A percentile compares a stretch with the other conserved stretches of the same genome.
Evolutionary conservation across 306 rosid species (phyloP).

Genomic region (Lablab purpureus): DNA sequence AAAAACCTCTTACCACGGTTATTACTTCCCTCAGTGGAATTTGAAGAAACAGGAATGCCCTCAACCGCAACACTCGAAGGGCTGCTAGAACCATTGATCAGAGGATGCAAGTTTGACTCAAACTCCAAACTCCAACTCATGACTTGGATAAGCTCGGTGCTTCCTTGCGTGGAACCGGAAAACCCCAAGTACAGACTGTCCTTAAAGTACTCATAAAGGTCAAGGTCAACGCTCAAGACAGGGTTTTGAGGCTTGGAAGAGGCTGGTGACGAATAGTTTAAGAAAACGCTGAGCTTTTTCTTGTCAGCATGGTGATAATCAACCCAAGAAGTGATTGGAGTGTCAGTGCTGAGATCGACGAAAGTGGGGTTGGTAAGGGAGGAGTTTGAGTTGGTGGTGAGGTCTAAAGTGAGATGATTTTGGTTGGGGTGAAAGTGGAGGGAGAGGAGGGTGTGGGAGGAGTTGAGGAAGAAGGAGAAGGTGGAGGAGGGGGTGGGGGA

Average conservation of each 20-base stretch:
- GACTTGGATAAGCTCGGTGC: slow-evolving; percentile 72
- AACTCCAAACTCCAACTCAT: slow-evolving; percentile 72
- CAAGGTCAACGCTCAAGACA: slow-evolving; percentile 51
- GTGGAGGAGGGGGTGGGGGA: slow-evolving; percentile 51
- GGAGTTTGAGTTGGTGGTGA: slow-evolving; percentile 51
- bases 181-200: slow-evolving; percentile 63
- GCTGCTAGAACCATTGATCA: slow-evolving; percentile 63
- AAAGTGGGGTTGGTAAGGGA: slow-evolving; percentile 49
- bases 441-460: slow-evolving; percentile 49
- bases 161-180: slow-evolving; percentile 71
- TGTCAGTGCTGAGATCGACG: slow-evolving; percentile 59
- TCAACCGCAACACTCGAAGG: slow-evolving; percentile 43
- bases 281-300: slow-evolving; percentile 54
- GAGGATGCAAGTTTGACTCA: slow-evolving; percentile 28
- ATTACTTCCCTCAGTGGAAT: neutral
- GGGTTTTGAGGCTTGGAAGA: slow-evolving; percentile 59
- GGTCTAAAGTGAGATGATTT: slow-evolving; percentile 62
- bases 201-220: slow-evolving; percentile 59
- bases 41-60: neutral
- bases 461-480: slow-evolving; percentile 67
- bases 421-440: slow-evolving; percentile 59
- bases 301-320: slow-evolving; percentile 58
- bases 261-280: slow-evolving; percentile 41
- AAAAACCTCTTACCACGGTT: slow-evolving; percentile 30
- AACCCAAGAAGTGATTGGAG: slow-evolving; percentile 70